Evolutionary conservation across 352 stramenopile genomes (phyloP), one percentile per base, ranked within the genome.

Genomic region (Globisporangium camurandrum): DNA sequence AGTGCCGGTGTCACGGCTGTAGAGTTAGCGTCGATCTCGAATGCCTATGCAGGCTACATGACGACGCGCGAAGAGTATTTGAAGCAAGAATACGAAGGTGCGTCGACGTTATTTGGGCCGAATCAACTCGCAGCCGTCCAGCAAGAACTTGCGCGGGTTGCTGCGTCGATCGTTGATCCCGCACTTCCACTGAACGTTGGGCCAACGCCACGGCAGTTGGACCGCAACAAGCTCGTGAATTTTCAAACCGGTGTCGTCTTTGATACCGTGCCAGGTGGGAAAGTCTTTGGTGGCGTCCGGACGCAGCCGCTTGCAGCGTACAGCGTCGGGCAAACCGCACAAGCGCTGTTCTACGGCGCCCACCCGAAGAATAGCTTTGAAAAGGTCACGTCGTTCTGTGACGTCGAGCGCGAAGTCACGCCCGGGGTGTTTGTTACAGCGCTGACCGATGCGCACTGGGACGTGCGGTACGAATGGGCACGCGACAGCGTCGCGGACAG

Each of bases 31-130:
- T 62, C 71, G 2, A 59, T 82, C 47, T 76, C 55, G 20, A 88
- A 89, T 49, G 71, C 55, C 1, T 88, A 88, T 51, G 63, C 68
- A 19, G 53, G 63, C 27, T 88, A 88, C 51, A 47, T 84, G 52
- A 81, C 75, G 34, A 88, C 77, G 2, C 50, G 50, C 5, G 75
- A 86, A 34, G 77, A 88, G 47, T 88, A 88, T 49, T 38, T 71
- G 2, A 61, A 52, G 6, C 77, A 88, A 50, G 46, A 84, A 49
- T 89, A 89, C 50, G 77, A 89, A 54, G 77, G 77, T 20, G 71
- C 77, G 22, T 89, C 73, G 5, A 89, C 77, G 22, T 59, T 85
- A 12, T 86, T 88, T 30, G 77, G 75, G 11, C 75, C 74, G 1
- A 86, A 88, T 30, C 75, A 86, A 38, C 44, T 88, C 22, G 64